A percentile compares a stretch with the other conserved stretches of the same genome.
Evolutionary conservation across 768 basidiomycete genomes (phyloP).

Genomic region (Sistotremastrum niveocremeum): DNA sequence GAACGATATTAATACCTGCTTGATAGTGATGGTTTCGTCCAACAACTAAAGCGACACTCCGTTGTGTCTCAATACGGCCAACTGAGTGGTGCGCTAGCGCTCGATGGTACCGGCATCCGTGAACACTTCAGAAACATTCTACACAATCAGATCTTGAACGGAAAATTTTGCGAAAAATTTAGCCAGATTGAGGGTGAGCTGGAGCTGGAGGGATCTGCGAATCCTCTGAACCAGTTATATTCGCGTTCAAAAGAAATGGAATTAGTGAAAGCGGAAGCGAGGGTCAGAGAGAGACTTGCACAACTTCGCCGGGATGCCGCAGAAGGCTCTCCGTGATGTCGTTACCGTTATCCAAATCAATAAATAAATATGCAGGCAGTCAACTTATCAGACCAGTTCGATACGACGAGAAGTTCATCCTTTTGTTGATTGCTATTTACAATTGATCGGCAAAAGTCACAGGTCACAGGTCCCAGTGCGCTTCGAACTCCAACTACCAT

Average conservation of each 20-base stretch:
- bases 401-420: neutral
- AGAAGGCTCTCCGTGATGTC: too few species aligned
- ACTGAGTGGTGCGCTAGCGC: conserved; percentile 39
- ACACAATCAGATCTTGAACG: conserved; percentile 45
- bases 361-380: conserved; percentile 15
- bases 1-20: neutral
- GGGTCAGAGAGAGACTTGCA: conserved; percentile 38
- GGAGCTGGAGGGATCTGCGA: conserved; percentile 39
- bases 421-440: neutral
- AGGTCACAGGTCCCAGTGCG: too few species aligned
- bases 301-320: neutral
- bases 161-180: conserved; percentile 43
- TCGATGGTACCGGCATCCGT: conserved; percentile 36
- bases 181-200: conserved; percentile 40
- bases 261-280: conserved; percentile 43
- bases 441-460: too few species aligned
- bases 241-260: conserved; percentile 35
- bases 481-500: too few species aligned
- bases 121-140: conserved; percentile 46
- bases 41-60: conserved; percentile 47
- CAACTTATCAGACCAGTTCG: conserved; percentile 1
- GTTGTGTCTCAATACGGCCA: conserved; percentile 51
- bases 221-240: conserved; percentile 45
- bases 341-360: too few species aligned
- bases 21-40: neutral